Conservation (phyloP, 2,329 filamentous ascomycete genomes). For the Ilyonectria mors-panacis region DNA sequence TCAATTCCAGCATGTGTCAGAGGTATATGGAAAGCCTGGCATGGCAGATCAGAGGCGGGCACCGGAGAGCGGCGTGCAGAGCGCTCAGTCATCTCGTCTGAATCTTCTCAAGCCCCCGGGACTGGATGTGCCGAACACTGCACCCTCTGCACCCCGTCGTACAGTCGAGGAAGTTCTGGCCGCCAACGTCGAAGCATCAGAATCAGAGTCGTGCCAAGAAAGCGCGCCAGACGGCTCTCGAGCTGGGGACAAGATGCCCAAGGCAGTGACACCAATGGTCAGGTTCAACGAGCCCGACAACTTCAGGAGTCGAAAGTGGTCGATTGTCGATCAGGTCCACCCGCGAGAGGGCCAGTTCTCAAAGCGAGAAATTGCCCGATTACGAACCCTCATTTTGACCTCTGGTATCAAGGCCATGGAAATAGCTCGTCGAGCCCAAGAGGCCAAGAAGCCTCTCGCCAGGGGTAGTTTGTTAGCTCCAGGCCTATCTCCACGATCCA, state of each 20-base stretch:
- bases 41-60: conserved; percentile 36
- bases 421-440: conserved; percentile 77
- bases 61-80: conserved; percentile 41
- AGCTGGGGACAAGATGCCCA: conserved; percentile 54
- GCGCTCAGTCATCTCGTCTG: conserved; percentile 61
- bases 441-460: conserved; percentile 56
- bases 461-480: conserved; percentile 34
- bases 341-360: conserved; percentile 61
- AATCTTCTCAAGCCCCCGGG: conserved; percentile 65
- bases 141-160: conserved; percentile 56
- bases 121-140: conserved; percentile 62
- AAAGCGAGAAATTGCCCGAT: conserved; percentile 84
- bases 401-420: conserved; percentile 93
- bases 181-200: conserved; percentile 56
- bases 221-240: conserved; percentile 49
- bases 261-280: conserved; percentile 51
- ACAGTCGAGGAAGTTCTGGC: conserved; percentile 33
- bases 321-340: conserved; percentile 62
- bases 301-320: conserved; percentile 62
- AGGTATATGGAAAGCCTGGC: conserved; percentile 39
- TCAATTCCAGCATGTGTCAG: conserved; percentile 59
- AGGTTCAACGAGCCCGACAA: conserved; percentile 42
- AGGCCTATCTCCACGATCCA: conserved; percentile 42
- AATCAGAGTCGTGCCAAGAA: conserved; percentile 55
- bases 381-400: conserved; percentile 82